Percentiles rank a stretch among this genome's conserved stretches.
Conservation (phyloP, 2,329 filamentous ascomycete species). For the Penicillium sp. region DNA sequence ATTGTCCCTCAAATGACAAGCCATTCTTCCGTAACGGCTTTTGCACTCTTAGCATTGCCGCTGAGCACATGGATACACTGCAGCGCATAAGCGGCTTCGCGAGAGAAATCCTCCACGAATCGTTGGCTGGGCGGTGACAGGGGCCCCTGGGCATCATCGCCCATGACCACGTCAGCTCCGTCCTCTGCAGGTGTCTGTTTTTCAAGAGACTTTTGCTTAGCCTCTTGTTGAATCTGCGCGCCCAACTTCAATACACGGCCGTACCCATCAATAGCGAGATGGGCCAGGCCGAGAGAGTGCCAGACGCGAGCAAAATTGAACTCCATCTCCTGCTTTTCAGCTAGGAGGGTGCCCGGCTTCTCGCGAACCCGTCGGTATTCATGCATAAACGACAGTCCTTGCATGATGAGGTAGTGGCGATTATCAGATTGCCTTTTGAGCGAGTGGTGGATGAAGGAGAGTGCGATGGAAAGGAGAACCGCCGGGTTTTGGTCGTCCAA, state of each 20-base stretch:
- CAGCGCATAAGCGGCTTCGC: slow-evolving; percentile 71
- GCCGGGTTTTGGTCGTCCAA: slow-evolving; percentile 72
- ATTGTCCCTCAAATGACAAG: slow-evolving; percentile 46
- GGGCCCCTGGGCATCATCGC: slow-evolving; percentile 9
- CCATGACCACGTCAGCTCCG: slow-evolving; percentile 36
- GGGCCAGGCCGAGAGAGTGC: slow-evolving; percentile 68
- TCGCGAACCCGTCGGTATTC: slow-evolving; percentile 64
- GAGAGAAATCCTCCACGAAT: slow-evolving; percentile 56
- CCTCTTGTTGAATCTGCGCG: slow-evolving; percentile 41
- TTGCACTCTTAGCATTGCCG: slow-evolving; percentile 61
- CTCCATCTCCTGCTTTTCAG: slow-evolving; percentile 68
- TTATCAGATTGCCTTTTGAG: slow-evolving; percentile 89
- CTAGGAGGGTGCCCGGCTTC: slow-evolving; percentile 40
- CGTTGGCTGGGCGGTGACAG: slow-evolving; percentile 8
- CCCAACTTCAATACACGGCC: slow-evolving; percentile 53
- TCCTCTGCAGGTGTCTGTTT: slow-evolving; percentile 39
- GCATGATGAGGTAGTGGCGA: slow-evolving; percentile 78
- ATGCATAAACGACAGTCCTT: slow-evolving; percentile 77
- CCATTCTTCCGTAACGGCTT: slow-evolving; percentile 58
- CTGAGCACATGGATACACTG: slow-evolving; percentile 63
- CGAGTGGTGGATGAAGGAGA: slow-evolving; percentile 82
- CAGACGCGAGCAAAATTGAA: slow-evolving; percentile 76
- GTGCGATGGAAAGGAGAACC: slow-evolving; percentile 74
- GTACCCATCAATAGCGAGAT: slow-evolving; percentile 72
- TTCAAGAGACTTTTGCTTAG: slow-evolving; percentile 17